Evolutionary conservation across 805 yeast species (phyloP).

Genomic region (Yamadazyma insecticola): DNA sequence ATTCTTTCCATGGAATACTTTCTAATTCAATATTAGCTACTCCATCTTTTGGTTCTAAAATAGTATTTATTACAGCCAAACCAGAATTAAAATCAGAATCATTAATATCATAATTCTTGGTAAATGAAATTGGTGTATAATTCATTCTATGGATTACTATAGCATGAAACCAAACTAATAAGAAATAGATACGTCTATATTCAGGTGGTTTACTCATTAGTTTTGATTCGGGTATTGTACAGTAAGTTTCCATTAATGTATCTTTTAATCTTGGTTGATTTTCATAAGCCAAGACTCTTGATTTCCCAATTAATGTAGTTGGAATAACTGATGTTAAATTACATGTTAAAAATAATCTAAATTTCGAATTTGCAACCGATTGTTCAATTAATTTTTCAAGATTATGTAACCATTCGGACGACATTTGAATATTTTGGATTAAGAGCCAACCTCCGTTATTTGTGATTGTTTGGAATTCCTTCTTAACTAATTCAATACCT

Average conservation of each 20-base stretch:
- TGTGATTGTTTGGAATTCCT: conserved; percentile 35
- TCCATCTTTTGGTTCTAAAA: conserved; percentile 24
- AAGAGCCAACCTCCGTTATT: conserved; percentile 65
- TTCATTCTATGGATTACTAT: conserved; percentile 54
- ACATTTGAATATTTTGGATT: conserved; percentile 77
- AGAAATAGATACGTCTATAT: conserved; percentile 43
- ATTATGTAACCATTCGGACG: conserved; percentile 56
- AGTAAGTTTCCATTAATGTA: conserved; percentile 37
- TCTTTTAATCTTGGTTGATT: conserved; percentile 55
- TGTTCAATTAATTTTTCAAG: conserved; percentile 34
- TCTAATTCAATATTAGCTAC: conserved; percentile 41
- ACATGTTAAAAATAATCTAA: conserved; percentile 66
- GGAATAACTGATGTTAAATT: conserved; percentile 47
- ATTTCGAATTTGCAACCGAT: conserved; percentile 28
- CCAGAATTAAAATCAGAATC: conserved; percentile 65
- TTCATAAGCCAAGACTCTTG: conserved; percentile 59
- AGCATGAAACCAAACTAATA: conserved; percentile 69
- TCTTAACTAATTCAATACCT: conserved; percentile 40
- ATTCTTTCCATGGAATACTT: conserved; percentile 10
- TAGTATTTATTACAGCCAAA: conserved; percentile 35
- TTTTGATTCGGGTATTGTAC: conserved; percentile 12
- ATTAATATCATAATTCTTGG: conserved; percentile 60
- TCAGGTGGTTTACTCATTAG: conserved; percentile 33
- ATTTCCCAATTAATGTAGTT: conserved; percentile 47
- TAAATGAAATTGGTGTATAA: conserved; percentile 61